phyloP scores from a whole-genome alignment of 495 filamentous ascomycete species.

The Penicillium lividum region DNA sequence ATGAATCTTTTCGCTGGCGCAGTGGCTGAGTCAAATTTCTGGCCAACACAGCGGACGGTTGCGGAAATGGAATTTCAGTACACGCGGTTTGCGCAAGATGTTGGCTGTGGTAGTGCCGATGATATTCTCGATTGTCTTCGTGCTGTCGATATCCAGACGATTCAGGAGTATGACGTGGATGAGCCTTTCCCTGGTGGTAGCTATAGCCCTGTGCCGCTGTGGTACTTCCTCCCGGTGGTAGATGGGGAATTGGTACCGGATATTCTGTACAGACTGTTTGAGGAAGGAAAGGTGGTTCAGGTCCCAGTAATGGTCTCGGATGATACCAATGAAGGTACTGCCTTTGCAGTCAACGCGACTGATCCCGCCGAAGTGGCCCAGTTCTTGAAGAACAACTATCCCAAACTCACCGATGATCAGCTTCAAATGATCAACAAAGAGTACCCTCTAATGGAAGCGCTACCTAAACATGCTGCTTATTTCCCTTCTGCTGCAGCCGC shows the following conservation, averaged over 20 bases:
- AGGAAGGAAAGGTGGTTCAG: constrained; percentile 55
- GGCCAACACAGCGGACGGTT: constrained; percentile 59
- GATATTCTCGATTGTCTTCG: constrained; percentile 60
- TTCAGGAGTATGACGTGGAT: constrained; percentile 51
- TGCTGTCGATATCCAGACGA: constrained; percentile 40
- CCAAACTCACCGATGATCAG: constrained; percentile 50
- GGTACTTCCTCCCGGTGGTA: constrained; percentile 56
- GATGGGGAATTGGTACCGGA: constrained; percentile 57
- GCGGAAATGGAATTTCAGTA: constrained; percentile 62
- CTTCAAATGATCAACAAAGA: constrained; percentile 53
- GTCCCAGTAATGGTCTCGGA: constrained; percentile 66
- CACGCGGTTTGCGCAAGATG: constrained; percentile 51
- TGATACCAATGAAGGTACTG: constrained; percentile 65
- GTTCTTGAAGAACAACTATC: constrained; percentile 65
- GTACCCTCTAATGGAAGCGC: constrained; percentile 52
- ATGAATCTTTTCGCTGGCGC: constrained; percentile 60
- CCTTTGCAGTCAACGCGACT: constrained; percentile 54
- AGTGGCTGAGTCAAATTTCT: constrained; percentile 61
- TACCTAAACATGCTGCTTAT: constrained; percentile 45
- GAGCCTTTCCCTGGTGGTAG: constrained; percentile 52
- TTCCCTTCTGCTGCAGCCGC: constrained; percentile 58
- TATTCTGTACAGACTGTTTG: constrained; percentile 55
- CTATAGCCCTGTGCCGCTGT: constrained; percentile 35
- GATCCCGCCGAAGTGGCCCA: constrained; percentile 41
- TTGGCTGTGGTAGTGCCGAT: constrained; percentile 43